These are phyloP conservation scores for Pyricularia sp. DNA, from an alignment of 2,329 filamentous ascomycete species.

Conservation along the genomic window DNA sequence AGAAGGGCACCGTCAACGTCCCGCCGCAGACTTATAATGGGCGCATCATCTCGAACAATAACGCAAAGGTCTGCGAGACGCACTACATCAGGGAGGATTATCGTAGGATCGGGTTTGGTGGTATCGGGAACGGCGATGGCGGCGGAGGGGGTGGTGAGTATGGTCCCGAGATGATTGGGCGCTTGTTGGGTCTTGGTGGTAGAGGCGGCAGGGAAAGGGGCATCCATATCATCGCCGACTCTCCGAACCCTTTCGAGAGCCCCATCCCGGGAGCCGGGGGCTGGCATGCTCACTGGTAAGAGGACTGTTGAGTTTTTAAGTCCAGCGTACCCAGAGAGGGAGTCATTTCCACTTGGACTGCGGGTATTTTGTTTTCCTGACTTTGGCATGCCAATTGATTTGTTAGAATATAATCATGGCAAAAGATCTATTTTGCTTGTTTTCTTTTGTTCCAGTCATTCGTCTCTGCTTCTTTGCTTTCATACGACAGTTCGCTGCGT, in stretches of 20 bases:
- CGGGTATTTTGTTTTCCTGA: background rate
- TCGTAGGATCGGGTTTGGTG: background rate
- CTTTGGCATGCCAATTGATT: background rate
- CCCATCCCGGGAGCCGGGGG: background rate
- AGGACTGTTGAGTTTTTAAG: background rate
- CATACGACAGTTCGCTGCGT: background rate
- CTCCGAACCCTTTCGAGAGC: background rate
- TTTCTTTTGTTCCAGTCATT: background rate
- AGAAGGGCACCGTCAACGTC: conserved; percentile 3
- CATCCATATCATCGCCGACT: background rate
- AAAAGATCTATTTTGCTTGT: background rate
- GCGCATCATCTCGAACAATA: background rate
- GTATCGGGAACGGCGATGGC: background rate
- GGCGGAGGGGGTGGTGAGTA: background rate
- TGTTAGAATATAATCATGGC: background rate
- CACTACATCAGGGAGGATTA: background rate
- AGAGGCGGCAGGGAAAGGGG: background rate
- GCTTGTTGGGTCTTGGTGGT: background rate
- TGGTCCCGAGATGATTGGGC: background rate
- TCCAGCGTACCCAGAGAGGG: too few relatives aligned
- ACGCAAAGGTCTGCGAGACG: background rate
- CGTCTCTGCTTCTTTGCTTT: background rate
- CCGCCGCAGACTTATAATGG: background rate
- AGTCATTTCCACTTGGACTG: background rate
- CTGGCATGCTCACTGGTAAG: background rate